phyloP scores from a whole-genome alignment of 2,329 filamentous ascomycete species.

The Akanthomyces lecanii region DNA sequence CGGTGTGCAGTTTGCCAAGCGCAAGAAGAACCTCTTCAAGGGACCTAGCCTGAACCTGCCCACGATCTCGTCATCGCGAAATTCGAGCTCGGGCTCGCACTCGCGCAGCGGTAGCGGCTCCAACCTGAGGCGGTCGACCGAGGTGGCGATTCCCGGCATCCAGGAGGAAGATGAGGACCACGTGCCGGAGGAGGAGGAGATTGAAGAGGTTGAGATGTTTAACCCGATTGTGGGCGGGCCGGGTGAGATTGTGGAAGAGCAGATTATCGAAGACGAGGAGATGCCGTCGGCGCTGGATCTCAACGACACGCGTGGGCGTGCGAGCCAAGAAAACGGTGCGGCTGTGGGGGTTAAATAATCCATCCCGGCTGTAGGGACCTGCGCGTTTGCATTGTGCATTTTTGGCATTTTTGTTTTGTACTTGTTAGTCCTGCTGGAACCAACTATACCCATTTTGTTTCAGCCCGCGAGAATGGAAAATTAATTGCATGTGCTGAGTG shows the following conservation, averaged over 20 bases:
- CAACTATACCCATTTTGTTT: slow-evolving; percentile 15
- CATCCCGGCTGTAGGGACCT: neutral
- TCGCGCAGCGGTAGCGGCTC: slow-evolving; percentile 59
- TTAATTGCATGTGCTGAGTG: neutral
- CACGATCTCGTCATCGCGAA: slow-evolving; percentile 33
- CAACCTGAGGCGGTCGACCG: slow-evolving; percentile 61
- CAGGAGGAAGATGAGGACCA: slow-evolving; percentile 57
- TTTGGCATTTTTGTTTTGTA: neutral
- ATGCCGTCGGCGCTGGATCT: slow-evolving; percentile 22
- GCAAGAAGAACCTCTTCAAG: slow-evolving; percentile 79
- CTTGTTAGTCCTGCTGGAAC: slow-evolving; percentile 7
- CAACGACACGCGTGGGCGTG: neutral
- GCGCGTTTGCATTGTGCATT: neutral
- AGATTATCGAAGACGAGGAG: slow-evolving; percentile 42
- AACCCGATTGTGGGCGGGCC: slow-evolving; percentile 44
- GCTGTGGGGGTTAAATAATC: slow-evolving; percentile 4
- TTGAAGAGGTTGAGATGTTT: slow-evolving; percentile 59
- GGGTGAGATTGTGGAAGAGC: slow-evolving; percentile 43
- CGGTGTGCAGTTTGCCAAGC: slow-evolving; percentile 72
- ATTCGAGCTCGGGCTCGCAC: slow-evolving; percentile 37
- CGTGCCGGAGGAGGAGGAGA: slow-evolving; percentile 46
- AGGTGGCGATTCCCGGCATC: slow-evolving; percentile 56
- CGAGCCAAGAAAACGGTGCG: slow-evolving; percentile 4
- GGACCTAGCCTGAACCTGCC: slow-evolving; percentile 60
- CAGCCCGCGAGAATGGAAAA: neutral